Evolutionary conservation across 352 stramenopile species (phyloP).

Genomic region (Thalassiosira sp.): DNA sequence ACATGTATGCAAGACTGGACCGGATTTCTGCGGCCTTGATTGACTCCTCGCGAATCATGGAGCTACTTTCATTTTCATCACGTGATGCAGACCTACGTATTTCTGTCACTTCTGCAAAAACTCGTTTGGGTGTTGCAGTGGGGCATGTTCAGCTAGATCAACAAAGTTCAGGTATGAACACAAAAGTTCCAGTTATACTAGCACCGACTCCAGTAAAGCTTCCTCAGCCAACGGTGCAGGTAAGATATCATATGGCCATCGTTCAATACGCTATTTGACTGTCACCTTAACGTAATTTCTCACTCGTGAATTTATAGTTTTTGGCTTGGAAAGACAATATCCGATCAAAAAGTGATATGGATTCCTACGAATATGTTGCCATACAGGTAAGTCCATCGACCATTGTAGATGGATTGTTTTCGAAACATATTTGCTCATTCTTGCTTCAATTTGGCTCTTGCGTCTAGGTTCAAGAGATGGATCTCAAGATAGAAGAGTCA

Average conservation of each 20-base stretch:
- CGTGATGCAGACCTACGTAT: conserved; percentile 74
- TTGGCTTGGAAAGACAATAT: conserved; percentile 81
- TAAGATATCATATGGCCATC: conserved; percentile 51
- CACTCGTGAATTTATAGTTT: no score
- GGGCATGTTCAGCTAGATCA: conserved; percentile 82
- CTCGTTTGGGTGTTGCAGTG: conserved; percentile 64
- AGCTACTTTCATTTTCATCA: conserved; percentile 73
- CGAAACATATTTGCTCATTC: neutral
- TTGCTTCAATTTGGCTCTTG: conserved; percentile 8
- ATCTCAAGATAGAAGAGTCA: conserved; percentile 82
- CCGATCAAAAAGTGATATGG: conserved; percentile 71
- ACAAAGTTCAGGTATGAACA: conserved; percentile 59
- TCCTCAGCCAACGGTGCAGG: conserved; percentile 75
- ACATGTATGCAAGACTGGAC: conserved; percentile 71
- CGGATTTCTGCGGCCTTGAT: conserved; percentile 76
- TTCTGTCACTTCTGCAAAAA: conserved; percentile 78
- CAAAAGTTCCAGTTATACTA: conserved; percentile 76
- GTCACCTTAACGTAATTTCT: neutral
- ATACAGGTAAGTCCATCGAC: conserved; percentile 26
- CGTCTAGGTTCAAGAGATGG: conserved; percentile 78
- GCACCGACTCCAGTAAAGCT: conserved; percentile 66
- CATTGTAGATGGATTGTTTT: conserved; percentile 1
- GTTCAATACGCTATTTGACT: neutral
- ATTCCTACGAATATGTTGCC: conserved; percentile 78
- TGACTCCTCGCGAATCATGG: conserved; percentile 71